Evolutionary conservation across 805 yeast species (phyloP), one percentile per base, ranked within the genome.

Genomic region (Ogataea paraovalis): DNA sequence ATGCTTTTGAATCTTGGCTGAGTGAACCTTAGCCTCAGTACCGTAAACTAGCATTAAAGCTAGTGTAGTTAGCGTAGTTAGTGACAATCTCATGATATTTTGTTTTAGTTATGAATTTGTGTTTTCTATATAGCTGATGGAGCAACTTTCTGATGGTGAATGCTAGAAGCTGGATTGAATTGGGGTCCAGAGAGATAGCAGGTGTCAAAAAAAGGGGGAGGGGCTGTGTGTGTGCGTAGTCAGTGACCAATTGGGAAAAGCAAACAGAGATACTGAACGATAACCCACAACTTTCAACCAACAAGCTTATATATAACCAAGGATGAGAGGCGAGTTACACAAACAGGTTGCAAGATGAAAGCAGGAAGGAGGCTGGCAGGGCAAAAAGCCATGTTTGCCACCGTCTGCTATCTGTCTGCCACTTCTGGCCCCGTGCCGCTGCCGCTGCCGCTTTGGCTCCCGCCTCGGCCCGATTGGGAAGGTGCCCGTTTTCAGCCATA

Each of bases 1-100:
- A 33, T 76, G 67, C 61, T 75, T 78, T 50, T 69, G 62, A 55
- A 79, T 68, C 47, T 72, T 69, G 40, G 79, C 74, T 16, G 73
- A 65, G 59, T 72, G 77, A 25, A 68, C 73, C 46, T 69, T 75
- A 45, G 79, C 82, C 36, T 74, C 74, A 13, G 59, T 52, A 19
- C 53, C 44, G 20, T 62, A 52, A 22, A 67, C 48, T 10, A 71
- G 57, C 13, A 71, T 66, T 32, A 72, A 55, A 46, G 78, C 78
- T 53, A 76, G 59, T 32, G 80, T 60, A 41, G 76, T 61, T 53
- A 76, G 66, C 22, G 71, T 65, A 22, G 75, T 50, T 37, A 72
- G 53, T 45, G 67, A 59, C 18, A 65, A 51, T 46, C 57, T 48
- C 69, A 65, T 65, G 19, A 36, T 50, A 18, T 28, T 19, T 22